Percentiles rank a stretch among this genome's conserved stretches.
Evolutionary conservation across 306 rosid genomes (phyloP).

Genomic region (Quercus robur): DNA sequence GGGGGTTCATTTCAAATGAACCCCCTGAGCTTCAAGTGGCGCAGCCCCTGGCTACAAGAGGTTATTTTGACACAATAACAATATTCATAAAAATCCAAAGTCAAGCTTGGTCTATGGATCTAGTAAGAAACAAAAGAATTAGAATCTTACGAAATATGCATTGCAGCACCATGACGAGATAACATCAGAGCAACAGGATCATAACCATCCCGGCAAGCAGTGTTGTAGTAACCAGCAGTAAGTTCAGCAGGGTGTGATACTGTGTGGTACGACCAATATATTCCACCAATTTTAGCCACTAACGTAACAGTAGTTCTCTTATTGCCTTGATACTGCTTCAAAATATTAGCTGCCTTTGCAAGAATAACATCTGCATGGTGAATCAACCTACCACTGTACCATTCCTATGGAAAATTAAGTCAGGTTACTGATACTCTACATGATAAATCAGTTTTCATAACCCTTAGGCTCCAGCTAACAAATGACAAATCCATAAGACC

Average conservation of each 20-base stretch:
- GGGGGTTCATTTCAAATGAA: too few species aligned
- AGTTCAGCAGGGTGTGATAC: conserved; percentile 36
- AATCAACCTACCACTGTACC: conserved; percentile 39
- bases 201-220: conserved; percentile 31
- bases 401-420: conserved; percentile 21
- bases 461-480: background rate
- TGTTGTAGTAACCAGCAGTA: conserved; percentile 40
- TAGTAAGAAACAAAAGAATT: background rate
- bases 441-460: background rate
- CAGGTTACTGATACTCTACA: background rate
- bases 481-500: background rate
- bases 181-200: conserved; percentile 29
- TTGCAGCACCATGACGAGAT: conserved; percentile 39
- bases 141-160: conserved; percentile 33
- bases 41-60: background rate
- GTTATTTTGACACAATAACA: background rate
- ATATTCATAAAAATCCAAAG: background rate
- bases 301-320: conserved; percentile 16
- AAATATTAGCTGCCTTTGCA: conserved; percentile 29
- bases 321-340: conserved; percentile 27
- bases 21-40: too few species aligned
- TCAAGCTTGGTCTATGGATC: background rate
- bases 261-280: conserved; percentile 36
- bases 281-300: conserved; percentile 40
- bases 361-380: conserved; percentile 40